Evolutionary conservation across 2,329 filamentous ascomycete species (phyloP).

Genomic region (Clonostachys solani): DNA sequence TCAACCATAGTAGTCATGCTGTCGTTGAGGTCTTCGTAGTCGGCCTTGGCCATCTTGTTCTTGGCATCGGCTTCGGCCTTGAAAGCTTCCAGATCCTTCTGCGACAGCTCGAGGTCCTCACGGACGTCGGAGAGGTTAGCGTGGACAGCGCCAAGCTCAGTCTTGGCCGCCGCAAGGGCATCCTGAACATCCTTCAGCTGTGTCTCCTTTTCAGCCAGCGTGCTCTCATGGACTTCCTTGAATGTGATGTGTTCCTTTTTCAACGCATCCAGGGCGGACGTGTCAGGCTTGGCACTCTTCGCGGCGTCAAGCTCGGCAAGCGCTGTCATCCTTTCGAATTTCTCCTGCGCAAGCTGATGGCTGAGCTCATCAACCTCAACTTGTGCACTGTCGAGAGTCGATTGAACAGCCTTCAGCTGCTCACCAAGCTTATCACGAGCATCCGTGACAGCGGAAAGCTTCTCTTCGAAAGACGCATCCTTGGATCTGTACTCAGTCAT

Average conservation of each 20-base stretch:
- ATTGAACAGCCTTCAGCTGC: slow-evolving; percentile 30
- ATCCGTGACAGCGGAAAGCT: slow-evolving; percentile 25
- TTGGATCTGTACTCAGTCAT: slow-evolving; percentile 30
- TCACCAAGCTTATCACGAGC: slow-evolving; percentile 27
- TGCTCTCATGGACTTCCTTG: slow-evolving; percentile 40
- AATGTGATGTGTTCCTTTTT: slow-evolving; percentile 42
- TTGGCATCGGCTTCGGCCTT: slow-evolving; percentile 45
- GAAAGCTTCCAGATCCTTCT: slow-evolving; percentile 50
- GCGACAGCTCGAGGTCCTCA: slow-evolving; percentile 40
- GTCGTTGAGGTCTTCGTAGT: slow-evolving; percentile 61
- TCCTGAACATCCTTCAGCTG: slow-evolving; percentile 34
- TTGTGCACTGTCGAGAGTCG: slow-evolving; percentile 37
- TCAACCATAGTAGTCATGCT: slow-evolving; percentile 57
- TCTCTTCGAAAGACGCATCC: slow-evolving; percentile 25
- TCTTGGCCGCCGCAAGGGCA: slow-evolving; percentile 39
- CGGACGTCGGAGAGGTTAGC: slow-evolving; percentile 18
- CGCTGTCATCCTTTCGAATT: slow-evolving; percentile 55
- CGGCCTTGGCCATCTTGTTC: slow-evolving; percentile 50
- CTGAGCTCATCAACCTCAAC: slow-evolving; percentile 44
- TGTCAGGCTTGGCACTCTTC: slow-evolving; percentile 52
- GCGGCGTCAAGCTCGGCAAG: slow-evolving; percentile 57
- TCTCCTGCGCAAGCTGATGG: slow-evolving; percentile 51
- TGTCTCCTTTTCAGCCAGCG: slow-evolving; percentile 24
- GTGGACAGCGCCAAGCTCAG: slow-evolving; percentile 28
- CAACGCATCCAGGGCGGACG: slow-evolving; percentile 46